A percentile compares a stretch with the other conserved stretches of the same genome.
Evolutionary conservation across 441 rosid species (phyloP).

Genomic region (Adansonia madagascariensis): DNA sequence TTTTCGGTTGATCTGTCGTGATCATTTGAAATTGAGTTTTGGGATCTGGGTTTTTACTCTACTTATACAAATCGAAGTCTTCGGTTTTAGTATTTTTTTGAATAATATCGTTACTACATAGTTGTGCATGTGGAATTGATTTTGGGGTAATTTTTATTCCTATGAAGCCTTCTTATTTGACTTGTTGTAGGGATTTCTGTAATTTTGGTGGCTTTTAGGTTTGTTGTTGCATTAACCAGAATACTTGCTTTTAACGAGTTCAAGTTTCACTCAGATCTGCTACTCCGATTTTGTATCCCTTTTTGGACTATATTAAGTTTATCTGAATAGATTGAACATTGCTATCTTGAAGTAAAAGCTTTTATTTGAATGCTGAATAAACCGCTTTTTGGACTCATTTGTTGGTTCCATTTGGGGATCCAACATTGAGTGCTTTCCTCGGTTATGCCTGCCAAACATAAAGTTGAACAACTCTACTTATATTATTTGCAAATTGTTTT

Average conservation of each 20-base stretch:
- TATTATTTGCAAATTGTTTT: neutral
- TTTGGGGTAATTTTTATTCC: neutral
- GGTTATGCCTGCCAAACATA: too few relatives aligned
- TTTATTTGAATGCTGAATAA: neutral
- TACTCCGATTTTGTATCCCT: neutral
- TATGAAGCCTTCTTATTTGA: neutral
- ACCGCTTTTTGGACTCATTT: neutral
- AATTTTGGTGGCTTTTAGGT: neutral
- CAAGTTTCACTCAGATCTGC: neutral
- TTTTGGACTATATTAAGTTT: neutral
- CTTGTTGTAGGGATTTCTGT: neutral
- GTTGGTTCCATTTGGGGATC: neutral
- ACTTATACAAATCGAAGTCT: neutral
- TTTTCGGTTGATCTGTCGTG: slow-evolving; percentile 5
- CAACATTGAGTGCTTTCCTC: neutral
- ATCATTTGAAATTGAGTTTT: slow-evolving; percentile 7
- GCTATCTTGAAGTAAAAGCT: neutral
- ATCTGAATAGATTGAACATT: slow-evolving; percentile 10
- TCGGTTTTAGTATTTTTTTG: neutral
- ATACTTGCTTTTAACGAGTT: neutral
- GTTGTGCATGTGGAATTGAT: slow-evolving; percentile 11
- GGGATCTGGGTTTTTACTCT: neutral
- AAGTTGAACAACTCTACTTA: neutral
- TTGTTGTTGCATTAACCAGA: slow-evolving; percentile 7
- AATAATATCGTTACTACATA: neutral